Evolutionary conservation across 2,329 filamentous ascomycete genomes (phyloP), one percentile per base, ranked within the genome.

Genomic region (Pseudogymnoascus sp.): DNA sequence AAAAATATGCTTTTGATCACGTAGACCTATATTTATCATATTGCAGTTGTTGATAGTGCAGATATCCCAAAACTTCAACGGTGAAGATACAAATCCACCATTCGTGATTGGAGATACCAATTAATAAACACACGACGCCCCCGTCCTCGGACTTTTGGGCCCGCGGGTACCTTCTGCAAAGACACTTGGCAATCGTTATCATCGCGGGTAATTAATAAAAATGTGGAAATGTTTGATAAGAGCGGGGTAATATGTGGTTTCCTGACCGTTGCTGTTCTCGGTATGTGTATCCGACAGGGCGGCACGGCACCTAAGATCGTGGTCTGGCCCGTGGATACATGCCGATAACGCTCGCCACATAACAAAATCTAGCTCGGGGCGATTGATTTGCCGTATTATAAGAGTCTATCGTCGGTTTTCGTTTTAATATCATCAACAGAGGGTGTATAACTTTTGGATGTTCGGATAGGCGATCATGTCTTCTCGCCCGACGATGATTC

Each of bases 161-260:
- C 58, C 58, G 58, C 15, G 10, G 21, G 13, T 60, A 39, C 13
- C 13, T 21, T 25, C 10, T 6, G 39, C 38, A 58, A 36, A 21
- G 10, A 3, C 61, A 62, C 58, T 65, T 63, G 60, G 60, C 59
- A 58, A 25, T 64, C 48, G 61, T 66, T 58, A 61, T 62, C 63
- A 63, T 62, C 59, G 61, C 63, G 62, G 58, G 15, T 58, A 60
- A 21, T 35, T 44, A 31, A 64, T 62, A 63, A 60, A 62, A 59
- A 51, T 39, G 42, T 48, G 63, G 58, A 39, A 61, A 41, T 38
- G 27, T 39, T 58, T n/a, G 15, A 60, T 61, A 39, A 58, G 41
- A 63, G 61, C 17, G 35, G 25, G 48, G 55, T 62, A 29, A 27
- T 9, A 62, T 62, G 48, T 60, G 61, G 39, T 60, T 31, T 44